A percentile compares a stretch with the other conserved stretches of the same genome.
phyloP scores from a whole-genome alignment of 768 basidiomycete species.

The Chalciporus sphaerocephalus region DNA sequence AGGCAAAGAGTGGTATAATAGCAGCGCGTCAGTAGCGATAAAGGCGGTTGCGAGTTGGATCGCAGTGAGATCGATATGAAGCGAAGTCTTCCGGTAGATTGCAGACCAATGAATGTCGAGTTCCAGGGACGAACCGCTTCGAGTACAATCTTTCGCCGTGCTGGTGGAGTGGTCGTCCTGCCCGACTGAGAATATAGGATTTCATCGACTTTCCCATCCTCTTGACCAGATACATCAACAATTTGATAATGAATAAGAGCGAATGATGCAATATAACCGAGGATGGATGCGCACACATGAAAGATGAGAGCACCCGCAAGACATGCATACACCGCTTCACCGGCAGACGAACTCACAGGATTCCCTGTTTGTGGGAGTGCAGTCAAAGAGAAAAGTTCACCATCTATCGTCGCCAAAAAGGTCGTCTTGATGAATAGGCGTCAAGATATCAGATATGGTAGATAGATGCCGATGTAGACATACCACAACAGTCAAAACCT shows the following conservation, averaged over 20 bases:
- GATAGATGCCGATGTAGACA: slow-evolving; percentile 3
- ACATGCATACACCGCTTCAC: slow-evolving; percentile 27
- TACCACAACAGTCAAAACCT: slow-evolving; percentile 28
- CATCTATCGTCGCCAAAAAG: slow-evolving; percentile 29
- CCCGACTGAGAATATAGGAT: not conserved
- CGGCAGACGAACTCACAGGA: slow-evolving; percentile 3
- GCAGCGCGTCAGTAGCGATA: slow-evolving; percentile 23
- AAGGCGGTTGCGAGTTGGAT: slow-evolving; percentile 7
- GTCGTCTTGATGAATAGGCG: slow-evolving; percentile 21
- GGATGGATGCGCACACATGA: slow-evolving; percentile 29
- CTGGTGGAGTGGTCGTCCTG: slow-evolving; percentile 2
- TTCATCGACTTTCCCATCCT: slow-evolving; percentile 14
- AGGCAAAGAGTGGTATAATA: slow-evolving; percentile 26
- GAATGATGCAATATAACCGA: slow-evolving; percentile 28
- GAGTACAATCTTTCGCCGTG: slow-evolving; percentile 13
- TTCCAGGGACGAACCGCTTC: slow-evolving; percentile 13
- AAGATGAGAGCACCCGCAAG: slow-evolving; percentile 30
- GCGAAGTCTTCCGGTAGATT: not conserved
- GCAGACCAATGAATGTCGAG: not conserved
- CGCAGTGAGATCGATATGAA: not conserved
- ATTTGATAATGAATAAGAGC: slow-evolving; percentile 27
- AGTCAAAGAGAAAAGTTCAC: slow-evolving; percentile 25
- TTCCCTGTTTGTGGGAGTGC: slow-evolving; percentile 14
- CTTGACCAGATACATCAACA: slow-evolving; percentile 12
- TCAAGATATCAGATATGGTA: not conserved